Evolutionary conservation across 495 filamentous ascomycete genomes (phyloP).

Genomic region (Glutinoglossum americanum): DNA sequence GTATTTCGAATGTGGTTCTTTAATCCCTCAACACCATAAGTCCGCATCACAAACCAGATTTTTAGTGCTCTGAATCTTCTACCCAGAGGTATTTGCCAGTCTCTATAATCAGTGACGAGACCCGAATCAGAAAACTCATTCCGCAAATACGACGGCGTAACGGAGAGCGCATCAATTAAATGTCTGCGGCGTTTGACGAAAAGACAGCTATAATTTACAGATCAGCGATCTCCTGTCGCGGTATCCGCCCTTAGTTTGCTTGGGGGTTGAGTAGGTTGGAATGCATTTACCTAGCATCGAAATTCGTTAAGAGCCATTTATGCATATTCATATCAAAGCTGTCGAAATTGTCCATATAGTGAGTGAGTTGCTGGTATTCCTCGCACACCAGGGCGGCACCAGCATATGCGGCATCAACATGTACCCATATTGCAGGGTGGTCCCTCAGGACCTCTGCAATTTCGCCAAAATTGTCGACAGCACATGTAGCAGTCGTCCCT

Average conservation of each 20-base stretch:
- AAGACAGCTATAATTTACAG: slow-evolving; percentile 30
- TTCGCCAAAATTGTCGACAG: slow-evolving; percentile 56
- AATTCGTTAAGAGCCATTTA: slow-evolving; percentile 93
- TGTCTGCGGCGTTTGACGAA: slow-evolving; percentile 55
- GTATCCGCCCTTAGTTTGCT: neutral
- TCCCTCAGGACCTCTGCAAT: slow-evolving; percentile 43
- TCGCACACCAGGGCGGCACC: slow-evolving; percentile 63
- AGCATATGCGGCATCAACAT: slow-evolving; percentile 93
- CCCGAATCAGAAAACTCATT: slow-evolving; percentile 64
- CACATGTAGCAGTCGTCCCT: slow-evolving; percentile 70
- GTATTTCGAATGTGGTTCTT: slow-evolving; percentile 47
- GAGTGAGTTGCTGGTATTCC: slow-evolving; percentile 52
- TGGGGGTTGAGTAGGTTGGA: neutral
- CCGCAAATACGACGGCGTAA: slow-evolving; percentile 64
- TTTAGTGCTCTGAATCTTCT: slow-evolving; percentile 82
- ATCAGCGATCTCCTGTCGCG: neutral
- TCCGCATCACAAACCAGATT: slow-evolving; percentile 90
- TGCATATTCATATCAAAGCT: slow-evolving; percentile 93
- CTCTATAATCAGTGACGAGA: slow-evolving; percentile 85
- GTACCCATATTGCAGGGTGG: slow-evolving; percentile 60
- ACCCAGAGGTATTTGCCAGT: slow-evolving; percentile 95
- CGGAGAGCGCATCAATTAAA: slow-evolving; percentile 56
- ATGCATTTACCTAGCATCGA: slow-evolving; percentile 45
- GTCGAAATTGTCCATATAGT: slow-evolving; percentile 45
- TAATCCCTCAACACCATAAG: slow-evolving; percentile 64